Percentiles rank a stretch among this genome's conserved stretches.
phyloP scores from a whole-genome alignment of 352 stramenopile species.

The Phytophthora pistaciae region DNA sequence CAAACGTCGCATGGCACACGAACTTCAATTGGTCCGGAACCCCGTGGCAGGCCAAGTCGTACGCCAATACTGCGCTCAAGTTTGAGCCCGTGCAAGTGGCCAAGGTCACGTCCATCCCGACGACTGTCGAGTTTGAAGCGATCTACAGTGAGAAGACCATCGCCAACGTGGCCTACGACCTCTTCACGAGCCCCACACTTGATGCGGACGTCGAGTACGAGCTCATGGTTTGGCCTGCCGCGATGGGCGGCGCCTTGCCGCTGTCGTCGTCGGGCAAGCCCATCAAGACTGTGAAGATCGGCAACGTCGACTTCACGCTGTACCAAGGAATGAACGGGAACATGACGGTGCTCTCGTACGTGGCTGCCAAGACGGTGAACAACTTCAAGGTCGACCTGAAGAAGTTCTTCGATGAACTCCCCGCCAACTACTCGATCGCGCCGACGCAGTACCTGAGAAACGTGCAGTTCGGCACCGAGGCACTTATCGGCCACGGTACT shows the following conservation, averaged over 20 bases:
- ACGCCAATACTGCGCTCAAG: conserved; percentile 31
- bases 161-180: conserved; percentile 40
- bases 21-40: conserved; percentile 28
- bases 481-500: conserved; percentile 25
- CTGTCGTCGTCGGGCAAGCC: background rate
- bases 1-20: conserved; percentile 8
- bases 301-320: conserved; percentile 36
- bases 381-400: conserved; percentile 43
- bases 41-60: conserved; percentile 32
- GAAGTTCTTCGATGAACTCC: conserved; percentile 28
- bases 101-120: conserved; percentile 34
- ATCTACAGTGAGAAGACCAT: conserved; percentile 21
- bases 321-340: conserved; percentile 46
- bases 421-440: conserved; percentile 13
- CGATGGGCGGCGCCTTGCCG: conserved; percentile 29
- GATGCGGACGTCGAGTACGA: conserved; percentile 39
- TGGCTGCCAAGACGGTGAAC: conserved; percentile 32
- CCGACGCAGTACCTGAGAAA: conserved; percentile 27
- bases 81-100: conserved; percentile 31
- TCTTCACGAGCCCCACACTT: conserved; percentile 42
- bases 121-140: conserved; percentile 43
- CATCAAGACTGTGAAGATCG: conserved; percentile 9
- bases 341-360: conserved; percentile 46
- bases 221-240: conserved; percentile 51
- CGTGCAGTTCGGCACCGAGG: conserved; percentile 28